Evolutionary conservation across 805 yeast genomes (phyloP).

Genomic region (Saturnispora kantuleensis): DNA sequence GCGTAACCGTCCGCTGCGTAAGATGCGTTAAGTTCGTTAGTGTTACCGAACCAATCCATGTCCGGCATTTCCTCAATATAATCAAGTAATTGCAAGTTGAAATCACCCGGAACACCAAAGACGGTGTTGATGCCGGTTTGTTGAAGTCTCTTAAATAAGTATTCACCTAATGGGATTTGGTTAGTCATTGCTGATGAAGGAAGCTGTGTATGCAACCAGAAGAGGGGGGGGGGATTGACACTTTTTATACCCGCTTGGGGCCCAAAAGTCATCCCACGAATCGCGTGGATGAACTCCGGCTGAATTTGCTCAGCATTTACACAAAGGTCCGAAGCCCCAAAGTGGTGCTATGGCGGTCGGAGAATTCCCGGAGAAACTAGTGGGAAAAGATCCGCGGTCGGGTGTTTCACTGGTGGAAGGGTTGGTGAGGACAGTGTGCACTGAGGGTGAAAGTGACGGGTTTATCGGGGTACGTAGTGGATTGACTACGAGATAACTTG

Average conservation of each 20-base stretch:
- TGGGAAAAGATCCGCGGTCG: too few relatives aligned
- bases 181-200: background rate
- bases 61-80: conserved; percentile 67
- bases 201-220: background rate
- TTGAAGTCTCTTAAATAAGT: conserved; percentile 66
- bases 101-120: conserved; percentile 78
- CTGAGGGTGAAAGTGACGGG: too few relatives aligned
- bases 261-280: too few relatives aligned
- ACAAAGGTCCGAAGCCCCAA: too few relatives aligned
- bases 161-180: conserved; percentile 59
- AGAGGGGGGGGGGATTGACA: background rate
- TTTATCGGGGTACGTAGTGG: too few relatives aligned
- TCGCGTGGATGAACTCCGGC: too few relatives aligned
- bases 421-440: background rate
- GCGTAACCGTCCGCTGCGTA: conserved; percentile 87
- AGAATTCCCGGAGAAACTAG: too few relatives aligned
- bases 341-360: too few relatives aligned
- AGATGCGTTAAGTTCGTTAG: conserved; percentile 84
- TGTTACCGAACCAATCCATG: conserved; percentile 83
- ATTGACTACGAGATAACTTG: too few relatives aligned
- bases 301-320: too few relatives aligned
- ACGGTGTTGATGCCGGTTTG: conserved; percentile 63
- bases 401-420: background rate
- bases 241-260: background rate
- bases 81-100: conserved; percentile 63